A percentile compares a stretch with the other conserved stretches of the same genome.
phyloP scores from a whole-genome alignment of 441 rosid genomes.

The Pelargonium australe region DNA sequence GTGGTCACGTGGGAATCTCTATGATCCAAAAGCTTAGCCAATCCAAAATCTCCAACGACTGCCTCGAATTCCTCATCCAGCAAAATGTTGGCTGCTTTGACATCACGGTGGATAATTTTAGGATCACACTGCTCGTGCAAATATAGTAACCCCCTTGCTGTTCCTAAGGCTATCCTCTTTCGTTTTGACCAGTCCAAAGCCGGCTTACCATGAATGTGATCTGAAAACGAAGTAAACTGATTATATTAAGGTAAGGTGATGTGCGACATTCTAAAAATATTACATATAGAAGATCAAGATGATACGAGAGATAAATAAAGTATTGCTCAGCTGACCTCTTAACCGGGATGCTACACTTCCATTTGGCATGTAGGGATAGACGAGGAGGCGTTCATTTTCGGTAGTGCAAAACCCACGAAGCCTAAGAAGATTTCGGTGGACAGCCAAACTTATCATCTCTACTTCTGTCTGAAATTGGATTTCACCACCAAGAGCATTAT shows the following conservation, averaged over 20 bases:
- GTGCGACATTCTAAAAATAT: neutral
- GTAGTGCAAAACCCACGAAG: constrained; percentile 79
- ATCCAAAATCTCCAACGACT: constrained; percentile 90
- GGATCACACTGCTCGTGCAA: constrained; percentile 71
- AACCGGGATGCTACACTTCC: constrained; percentile 91
- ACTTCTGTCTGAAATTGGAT: constrained; percentile 49
- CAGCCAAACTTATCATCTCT: constrained; percentile 94
- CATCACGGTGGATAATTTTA: no score
- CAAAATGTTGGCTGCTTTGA: no score
- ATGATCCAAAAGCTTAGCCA: constrained; percentile 83
- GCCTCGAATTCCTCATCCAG: constrained; percentile 24
- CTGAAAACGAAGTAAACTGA: neutral
- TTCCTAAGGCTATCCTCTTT: constrained; percentile 72
- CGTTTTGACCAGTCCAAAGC: constrained; percentile 73
- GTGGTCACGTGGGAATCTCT: constrained; percentile 81
- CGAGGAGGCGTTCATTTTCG: constrained; percentile 73
- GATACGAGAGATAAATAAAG: neutral
- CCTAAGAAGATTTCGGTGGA: constrained; percentile 81
- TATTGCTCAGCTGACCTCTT: constrained; percentile 42
- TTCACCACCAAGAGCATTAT: constrained; percentile 77
- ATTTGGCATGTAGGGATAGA: constrained; percentile 88
- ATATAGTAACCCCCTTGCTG: constrained; percentile 79
- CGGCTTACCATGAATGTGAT: constrained; percentile 54
- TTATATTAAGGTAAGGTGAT: neutral
- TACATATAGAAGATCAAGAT: neutral